phyloP scores from a whole-genome alignment of 1,284 basidiomycete species.

The Vanrija sp. region DNA sequence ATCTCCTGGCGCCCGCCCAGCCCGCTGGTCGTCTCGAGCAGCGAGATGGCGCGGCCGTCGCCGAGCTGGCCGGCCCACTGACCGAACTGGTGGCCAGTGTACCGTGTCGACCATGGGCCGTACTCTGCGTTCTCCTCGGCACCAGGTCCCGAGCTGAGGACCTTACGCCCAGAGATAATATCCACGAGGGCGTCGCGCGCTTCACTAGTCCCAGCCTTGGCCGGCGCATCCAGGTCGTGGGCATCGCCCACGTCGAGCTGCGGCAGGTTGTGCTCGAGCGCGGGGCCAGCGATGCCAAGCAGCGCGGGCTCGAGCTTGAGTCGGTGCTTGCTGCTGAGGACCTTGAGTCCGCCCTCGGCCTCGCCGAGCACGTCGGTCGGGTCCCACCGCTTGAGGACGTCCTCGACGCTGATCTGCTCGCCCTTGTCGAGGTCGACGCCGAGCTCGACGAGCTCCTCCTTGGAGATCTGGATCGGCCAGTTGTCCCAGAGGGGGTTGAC shows the following conservation, averaged over 20 bases:
- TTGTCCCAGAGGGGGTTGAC: conserved; percentile 74
- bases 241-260: conserved; percentile 82
- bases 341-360: conserved; percentile 16
- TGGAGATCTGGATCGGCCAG: conserved; percentile 76
- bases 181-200: conserved; percentile 69
- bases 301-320: conserved; percentile 57
- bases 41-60: conserved; percentile 86
- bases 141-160: conserved; percentile 56
- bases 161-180: conserved; percentile 71
- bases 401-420: conserved; percentile 53
- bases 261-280: conserved; percentile 72
- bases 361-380: conserved; percentile 31
- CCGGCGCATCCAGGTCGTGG: conserved; percentile 49
- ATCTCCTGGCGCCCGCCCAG: conserved; percentile 67
- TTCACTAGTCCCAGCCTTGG: conserved; percentile 7
- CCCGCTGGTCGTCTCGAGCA: conserved; percentile 69
- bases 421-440: conserved; percentile 56
- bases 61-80: conserved; percentile 94
- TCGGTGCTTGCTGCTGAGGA: conserved; percentile 50
- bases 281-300: conserved; percentile 61
- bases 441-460: conserved; percentile 59
- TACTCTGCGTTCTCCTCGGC: conserved; percentile 53
- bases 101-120: conserved; percentile 82
- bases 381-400: conserved; percentile 53
- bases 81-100: conserved; percentile 87